phyloP scores from a whole-genome alignment of 495 filamentous ascomycete genomes.

The Umbilicaria muhlenbergii region DNA sequence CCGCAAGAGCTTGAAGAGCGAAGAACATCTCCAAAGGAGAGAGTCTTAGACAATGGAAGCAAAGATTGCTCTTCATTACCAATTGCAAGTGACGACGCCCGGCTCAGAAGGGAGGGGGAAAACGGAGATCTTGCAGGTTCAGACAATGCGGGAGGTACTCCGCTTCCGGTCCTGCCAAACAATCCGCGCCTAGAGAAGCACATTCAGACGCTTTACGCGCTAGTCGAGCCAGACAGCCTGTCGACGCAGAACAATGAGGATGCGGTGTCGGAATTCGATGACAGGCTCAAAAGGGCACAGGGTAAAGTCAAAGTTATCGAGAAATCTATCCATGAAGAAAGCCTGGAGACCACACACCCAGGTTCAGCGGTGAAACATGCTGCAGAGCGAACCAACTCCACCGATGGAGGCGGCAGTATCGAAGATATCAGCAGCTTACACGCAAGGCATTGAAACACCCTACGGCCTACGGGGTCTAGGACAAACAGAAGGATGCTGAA shows the following conservation, averaged over 20 bases:
- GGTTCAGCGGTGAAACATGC: constrained; percentile 15
- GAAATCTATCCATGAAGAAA: constrained; percentile 45
- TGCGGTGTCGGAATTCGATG: constrained; percentile 71
- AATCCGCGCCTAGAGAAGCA: constrained; percentile 60
- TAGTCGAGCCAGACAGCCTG: constrained; percentile 67
- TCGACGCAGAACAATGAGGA: constrained; percentile 70
- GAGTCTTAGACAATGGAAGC: too few species aligned
- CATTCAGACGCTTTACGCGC: constrained; percentile 49
- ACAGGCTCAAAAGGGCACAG: constrained; percentile 61
- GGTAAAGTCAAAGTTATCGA: constrained; percentile 74
- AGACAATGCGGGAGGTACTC: too few species aligned
- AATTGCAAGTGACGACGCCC: background rate
- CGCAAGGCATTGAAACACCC: constrained; percentile 26
- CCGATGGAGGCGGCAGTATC: constrained; percentile 34
- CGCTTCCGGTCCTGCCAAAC: constrained; percentile 31
- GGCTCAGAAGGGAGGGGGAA: too few species aligned
- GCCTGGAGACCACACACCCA: constrained; percentile 4
- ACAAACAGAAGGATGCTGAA: too few species aligned
- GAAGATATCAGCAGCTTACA: constrained; percentile 36
- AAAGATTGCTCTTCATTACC: too few species aligned
- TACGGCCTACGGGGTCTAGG: background rate
- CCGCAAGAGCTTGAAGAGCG: background rate
- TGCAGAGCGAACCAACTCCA: constrained; percentile 14
- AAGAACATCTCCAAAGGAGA: too few species aligned
- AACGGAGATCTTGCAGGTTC: too few species aligned